phyloP scores from a whole-genome alignment of 108 stramenopile genomes.

The Halocafeteria seosinensis region DNA sequence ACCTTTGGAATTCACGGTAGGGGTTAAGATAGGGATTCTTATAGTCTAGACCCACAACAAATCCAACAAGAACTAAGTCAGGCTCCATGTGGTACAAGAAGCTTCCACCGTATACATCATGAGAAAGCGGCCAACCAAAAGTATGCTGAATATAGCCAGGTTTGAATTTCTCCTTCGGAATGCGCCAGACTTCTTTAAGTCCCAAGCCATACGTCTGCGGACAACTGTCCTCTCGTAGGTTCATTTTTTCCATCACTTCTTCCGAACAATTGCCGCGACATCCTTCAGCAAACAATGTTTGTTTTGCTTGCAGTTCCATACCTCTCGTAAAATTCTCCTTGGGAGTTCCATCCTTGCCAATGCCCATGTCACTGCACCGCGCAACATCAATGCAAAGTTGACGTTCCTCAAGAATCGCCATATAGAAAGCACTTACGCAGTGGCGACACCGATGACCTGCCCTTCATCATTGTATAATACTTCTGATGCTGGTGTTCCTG shows the following conservation, averaged over 20 bases:
- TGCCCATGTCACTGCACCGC: slow-evolving; percentile 74
- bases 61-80: slow-evolving; percentile 70
- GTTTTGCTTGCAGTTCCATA: slow-evolving; percentile 76
- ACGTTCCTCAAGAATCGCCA: too few relatives aligned
- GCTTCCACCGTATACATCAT: slow-evolving; percentile 3
- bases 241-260: slow-evolving; percentile 64
- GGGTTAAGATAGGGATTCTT: slow-evolving; percentile 92
- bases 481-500: slow-evolving; percentile 84
- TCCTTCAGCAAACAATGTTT: slow-evolving; percentile 95
- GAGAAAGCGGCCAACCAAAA: slow-evolving; percentile 79
- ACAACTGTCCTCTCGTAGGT: slow-evolving; percentile 52
- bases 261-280: slow-evolving; percentile 82
- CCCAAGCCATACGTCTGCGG: slow-evolving; percentile 89
- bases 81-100: slow-evolving; percentile 50
- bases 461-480: slow-evolving; percentile 54
- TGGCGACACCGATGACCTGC: slow-evolving; percentile 68
- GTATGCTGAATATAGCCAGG: slow-evolving; percentile 92
- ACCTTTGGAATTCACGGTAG: slow-evolving; percentile 92
- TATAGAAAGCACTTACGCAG: too few relatives aligned
- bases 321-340: slow-evolving; percentile 88
- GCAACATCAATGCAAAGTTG: too few relatives aligned
- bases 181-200: slow-evolving; percentile 97
- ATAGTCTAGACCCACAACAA: slow-evolving; percentile 95
- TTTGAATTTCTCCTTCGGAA: slow-evolving; percentile 66
- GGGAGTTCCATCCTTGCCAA: slow-evolving; percentile 64